phyloP scores from a whole-genome alignment of 2,329 filamentous ascomycete genomes.

The Fusarium udum region DNA sequence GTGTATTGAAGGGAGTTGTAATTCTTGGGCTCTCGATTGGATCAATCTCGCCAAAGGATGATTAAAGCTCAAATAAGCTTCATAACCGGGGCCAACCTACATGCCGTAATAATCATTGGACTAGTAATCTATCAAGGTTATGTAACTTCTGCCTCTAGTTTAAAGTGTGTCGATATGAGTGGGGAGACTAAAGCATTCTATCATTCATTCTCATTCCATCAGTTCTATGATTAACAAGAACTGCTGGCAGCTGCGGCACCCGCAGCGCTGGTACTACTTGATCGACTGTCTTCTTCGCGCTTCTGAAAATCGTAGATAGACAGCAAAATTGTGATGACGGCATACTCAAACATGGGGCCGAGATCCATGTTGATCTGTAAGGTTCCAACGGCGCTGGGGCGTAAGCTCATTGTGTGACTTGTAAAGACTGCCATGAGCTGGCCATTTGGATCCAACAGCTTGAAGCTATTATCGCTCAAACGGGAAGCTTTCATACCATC shows the following conservation, averaged over 20 bases:
- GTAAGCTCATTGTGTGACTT: neutral
- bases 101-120: neutral
- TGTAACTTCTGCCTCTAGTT: neutral
- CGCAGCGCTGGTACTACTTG: neutral
- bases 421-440: neutral
- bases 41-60: rapidly evolving
- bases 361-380: neutral
- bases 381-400: neutral
- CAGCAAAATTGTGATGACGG: neutral
- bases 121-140: neutral
- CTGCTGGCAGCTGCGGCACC: neutral
- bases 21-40: neutral
- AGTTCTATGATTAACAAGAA: neutral
- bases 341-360: neutral
- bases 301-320: neutral
- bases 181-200: too few species aligned
- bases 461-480: neutral
- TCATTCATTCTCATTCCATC: too few species aligned
- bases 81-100: neutral
- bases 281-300: neutral
- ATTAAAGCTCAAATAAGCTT: neutral
- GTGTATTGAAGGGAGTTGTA: neutral
- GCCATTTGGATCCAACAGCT: neutral
- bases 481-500: too few species aligned
- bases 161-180: too few species aligned